A percentile compares a stretch with the other conserved stretches of the same genome.
These are phyloP conservation scores for Neoboletus brunneissimus DNA, from an alignment of 768 basidiomycete genomes.

Conservation along the genomic window DNA sequence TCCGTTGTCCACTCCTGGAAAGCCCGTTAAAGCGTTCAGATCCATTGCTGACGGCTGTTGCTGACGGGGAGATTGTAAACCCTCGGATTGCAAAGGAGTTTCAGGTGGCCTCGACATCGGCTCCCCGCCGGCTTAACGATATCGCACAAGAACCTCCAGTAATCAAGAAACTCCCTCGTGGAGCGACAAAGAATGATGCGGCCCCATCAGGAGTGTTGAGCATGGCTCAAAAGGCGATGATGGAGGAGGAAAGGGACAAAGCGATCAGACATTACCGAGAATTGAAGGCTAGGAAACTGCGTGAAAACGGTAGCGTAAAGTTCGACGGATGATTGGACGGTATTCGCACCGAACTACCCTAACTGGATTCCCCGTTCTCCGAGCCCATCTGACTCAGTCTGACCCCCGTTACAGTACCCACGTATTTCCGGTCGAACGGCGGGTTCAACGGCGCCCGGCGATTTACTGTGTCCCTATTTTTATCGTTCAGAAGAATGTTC, in stretches of 20 bases:
- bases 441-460: conserved; percentile 3
- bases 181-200: conserved; percentile 31
- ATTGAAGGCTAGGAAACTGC: conserved; percentile 52
- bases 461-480: conserved; percentile 5
- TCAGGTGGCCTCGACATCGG: conserved; percentile 44
- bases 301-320: conserved; percentile 12
- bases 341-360: conserved; percentile 8
- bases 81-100: conserved; percentile 43
- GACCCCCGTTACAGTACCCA: not conserved
- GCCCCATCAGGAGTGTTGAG: conserved; percentile 51
- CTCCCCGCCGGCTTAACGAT: conserved; percentile 68
- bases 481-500: not conserved
- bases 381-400: not conserved
- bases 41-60: conserved; percentile 11
- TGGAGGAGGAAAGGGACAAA: conserved; percentile 73
- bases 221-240: conserved; percentile 73
- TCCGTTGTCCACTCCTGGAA: conserved; percentile 5
- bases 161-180: conserved; percentile 53
- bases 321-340: conserved; percentile 6
- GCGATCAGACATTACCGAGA: conserved; percentile 66
- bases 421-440: conserved; percentile 5
- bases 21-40: conserved; percentile 13
- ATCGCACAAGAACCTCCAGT: conserved; percentile 67
- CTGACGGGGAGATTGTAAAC: conserved; percentile 21
- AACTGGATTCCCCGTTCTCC: conserved; percentile 3